Percentiles rank a stretch among this genome's conserved stretches.
Conservation (phyloP, 176 grass and related monocot genomes). For the Chrysopogon serrulatus region DNA sequence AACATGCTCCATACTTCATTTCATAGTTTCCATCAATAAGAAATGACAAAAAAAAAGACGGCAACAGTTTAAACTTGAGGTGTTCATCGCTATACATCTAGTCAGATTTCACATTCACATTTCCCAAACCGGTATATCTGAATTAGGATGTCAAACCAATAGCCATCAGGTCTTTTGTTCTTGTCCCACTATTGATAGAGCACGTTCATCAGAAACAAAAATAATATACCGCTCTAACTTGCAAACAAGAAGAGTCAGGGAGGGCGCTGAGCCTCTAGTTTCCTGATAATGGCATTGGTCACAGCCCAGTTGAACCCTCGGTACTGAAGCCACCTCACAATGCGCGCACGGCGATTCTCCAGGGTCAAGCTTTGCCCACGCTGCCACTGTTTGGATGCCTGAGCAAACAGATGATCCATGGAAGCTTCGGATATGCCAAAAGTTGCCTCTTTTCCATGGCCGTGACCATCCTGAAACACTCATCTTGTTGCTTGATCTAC, state of each 20-base stretch:
- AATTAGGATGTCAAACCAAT: neutral
- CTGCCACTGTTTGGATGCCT: constrained; percentile 78
- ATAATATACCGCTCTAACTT: neutral
- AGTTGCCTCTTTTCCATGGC: neutral
- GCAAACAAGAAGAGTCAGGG: neutral
- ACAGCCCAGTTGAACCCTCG: constrained; percentile 75
- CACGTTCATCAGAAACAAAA: neutral
- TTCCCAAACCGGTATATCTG: neutral
- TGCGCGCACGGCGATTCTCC: constrained; percentile 49
- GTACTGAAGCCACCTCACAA: constrained; percentile 89
- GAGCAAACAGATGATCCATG: constrained; percentile 77
- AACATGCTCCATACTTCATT: neutral
- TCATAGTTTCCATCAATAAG: neutral
- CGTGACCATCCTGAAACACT: constrained; percentile 52
- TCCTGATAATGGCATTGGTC: constrained; percentile 54
- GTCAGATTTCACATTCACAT: neutral
- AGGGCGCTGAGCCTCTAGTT: constrained; percentile 50
- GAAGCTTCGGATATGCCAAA: constrained; percentile 66
- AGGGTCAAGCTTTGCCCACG: constrained; percentile 39
- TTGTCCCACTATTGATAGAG: neutral
- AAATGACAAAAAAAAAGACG: neutral
- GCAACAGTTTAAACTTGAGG: neutral
- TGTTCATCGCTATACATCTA: neutral
- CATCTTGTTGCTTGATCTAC: constrained; percentile 58
- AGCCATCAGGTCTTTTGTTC: neutral